phyloP scores from a whole-genome alignment of 352 stramenopile species.

The Phytophthora melonis region DNA sequence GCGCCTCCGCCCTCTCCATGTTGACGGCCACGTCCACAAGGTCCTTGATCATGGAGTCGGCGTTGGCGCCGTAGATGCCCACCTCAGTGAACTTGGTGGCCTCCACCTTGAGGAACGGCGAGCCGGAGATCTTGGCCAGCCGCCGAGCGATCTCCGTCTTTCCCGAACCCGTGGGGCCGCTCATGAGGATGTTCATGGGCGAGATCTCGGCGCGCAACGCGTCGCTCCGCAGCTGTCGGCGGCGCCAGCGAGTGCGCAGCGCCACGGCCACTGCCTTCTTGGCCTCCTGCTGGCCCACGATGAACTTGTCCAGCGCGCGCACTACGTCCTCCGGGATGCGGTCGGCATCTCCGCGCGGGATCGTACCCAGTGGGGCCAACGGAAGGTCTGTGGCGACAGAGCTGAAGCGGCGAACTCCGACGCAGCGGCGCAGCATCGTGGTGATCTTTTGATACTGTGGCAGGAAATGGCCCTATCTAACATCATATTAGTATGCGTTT shows the following conservation, averaged over 20 bases:
- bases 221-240: constrained; percentile 93
- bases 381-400: constrained; percentile 28
- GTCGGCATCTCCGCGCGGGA: constrained; percentile 35
- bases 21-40: constrained; percentile 96
- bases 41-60: constrained; percentile 99
- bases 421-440: constrained; percentile 33
- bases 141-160: constrained; percentile 98
- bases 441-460: constrained; percentile 26
- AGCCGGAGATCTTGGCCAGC: constrained; percentile 97
- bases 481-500: constrained; percentile 2
- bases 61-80: constrained; percentile 98
- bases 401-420: constrained; percentile 32
- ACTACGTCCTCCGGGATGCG: constrained; percentile 94
- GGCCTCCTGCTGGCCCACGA: constrained; percentile 96
- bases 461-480: background rate
- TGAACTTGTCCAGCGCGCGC: constrained; percentile 94
- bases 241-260: constrained; percentile 98
- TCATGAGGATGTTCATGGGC: constrained; percentile 99
- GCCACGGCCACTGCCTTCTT: constrained; percentile 98
- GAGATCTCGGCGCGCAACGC: constrained; percentile 90
- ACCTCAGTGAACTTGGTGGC: constrained; percentile 99
- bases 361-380: constrained; percentile 11
- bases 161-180: constrained; percentile 97
- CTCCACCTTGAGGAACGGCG: constrained; percentile 98
- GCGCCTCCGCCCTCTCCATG: constrained; percentile 79